A percentile compares a stretch with the other conserved stretches of the same genome.
phyloP scores from a whole-genome alignment of 2,329 filamentous ascomycete species.

The Alternaria alternata region DNA sequence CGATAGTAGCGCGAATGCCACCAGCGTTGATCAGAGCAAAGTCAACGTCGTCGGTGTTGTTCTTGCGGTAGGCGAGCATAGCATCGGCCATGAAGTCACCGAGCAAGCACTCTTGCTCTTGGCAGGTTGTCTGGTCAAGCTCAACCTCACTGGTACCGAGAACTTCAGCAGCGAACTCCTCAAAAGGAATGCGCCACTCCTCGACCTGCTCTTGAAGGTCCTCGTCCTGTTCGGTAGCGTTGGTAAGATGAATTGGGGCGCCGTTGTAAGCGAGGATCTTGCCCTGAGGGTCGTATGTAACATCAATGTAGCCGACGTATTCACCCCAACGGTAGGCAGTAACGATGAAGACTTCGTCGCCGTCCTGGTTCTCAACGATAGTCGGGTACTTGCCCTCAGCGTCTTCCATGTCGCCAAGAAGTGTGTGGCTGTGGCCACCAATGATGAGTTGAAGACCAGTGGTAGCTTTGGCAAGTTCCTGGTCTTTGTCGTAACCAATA shows the following conservation, averaged over 20 bases:
- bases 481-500: slow-evolving; percentile 71
- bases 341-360: slow-evolving; percentile 73
- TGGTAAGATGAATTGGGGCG: slow-evolving; percentile 70
- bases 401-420: slow-evolving; percentile 66
- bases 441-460: slow-evolving; percentile 73
- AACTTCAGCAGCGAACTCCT: slow-evolving; percentile 65
- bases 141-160: slow-evolving; percentile 63
- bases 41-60: slow-evolving; percentile 57
- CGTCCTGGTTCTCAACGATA: slow-evolving; percentile 66
- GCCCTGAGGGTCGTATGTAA: slow-evolving; percentile 68
- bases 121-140: slow-evolving; percentile 68
- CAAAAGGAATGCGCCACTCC: slow-evolving; percentile 68
- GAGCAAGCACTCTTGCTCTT: slow-evolving; percentile 63
- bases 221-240: slow-evolving; percentile 65
- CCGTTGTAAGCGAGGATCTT: slow-evolving; percentile 70
- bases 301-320: slow-evolving; percentile 72
- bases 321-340: slow-evolving; percentile 74
- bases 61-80: slow-evolving; percentile 67
- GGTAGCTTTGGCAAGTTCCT: slow-evolving; percentile 66
- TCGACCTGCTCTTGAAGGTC: slow-evolving; percentile 66
- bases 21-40: slow-evolving; percentile 71
- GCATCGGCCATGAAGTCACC: slow-evolving; percentile 59
- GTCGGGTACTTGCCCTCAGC: slow-evolving; percentile 70
- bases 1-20: slow-evolving; percentile 70
- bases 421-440: slow-evolving; percentile 67